Conservation (phyloP, 2,329 filamentous ascomycete species). For the Penicillium griseofulvum region DNA sequence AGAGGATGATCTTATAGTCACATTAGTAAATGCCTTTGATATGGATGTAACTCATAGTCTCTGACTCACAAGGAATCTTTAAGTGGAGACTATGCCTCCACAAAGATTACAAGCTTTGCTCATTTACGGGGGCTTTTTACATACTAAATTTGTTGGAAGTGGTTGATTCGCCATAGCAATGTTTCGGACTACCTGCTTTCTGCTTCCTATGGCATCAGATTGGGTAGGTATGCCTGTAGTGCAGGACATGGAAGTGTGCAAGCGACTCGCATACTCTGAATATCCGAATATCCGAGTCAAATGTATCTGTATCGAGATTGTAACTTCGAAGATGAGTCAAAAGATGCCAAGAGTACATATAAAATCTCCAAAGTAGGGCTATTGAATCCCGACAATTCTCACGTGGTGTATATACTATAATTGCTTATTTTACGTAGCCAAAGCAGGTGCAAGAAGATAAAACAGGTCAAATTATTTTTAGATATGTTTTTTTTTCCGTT, state of each 20-base stretch:
- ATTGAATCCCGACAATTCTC: neutral
- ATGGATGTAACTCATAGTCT: too few relatives aligned
- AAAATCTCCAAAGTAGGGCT: neutral
- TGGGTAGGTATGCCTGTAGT: neutral
- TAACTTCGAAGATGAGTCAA: neutral
- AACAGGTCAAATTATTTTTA: constrained; percentile 19
- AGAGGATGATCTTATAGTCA: neutral
- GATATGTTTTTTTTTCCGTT: constrained; percentile 22
- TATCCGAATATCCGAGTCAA: neutral
- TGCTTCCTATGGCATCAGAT: too few relatives aligned
- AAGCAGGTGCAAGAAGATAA: neutral
- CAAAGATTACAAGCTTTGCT: too few relatives aligned
- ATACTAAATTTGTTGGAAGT: too few relatives aligned
- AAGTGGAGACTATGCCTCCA: too few relatives aligned
- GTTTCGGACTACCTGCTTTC: too few relatives aligned
- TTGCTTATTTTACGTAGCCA: neutral
- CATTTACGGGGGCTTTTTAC: too few relatives aligned
- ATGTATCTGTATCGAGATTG: neutral
- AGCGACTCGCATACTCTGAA: neutral
- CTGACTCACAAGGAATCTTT: too few relatives aligned
- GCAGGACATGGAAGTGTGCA: neutral
- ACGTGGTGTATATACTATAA: neutral
- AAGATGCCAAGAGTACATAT: neutral
- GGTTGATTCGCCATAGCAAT: too few relatives aligned
- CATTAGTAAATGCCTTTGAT: too few relatives aligned